A percentile compares a stretch with the other conserved stretches of the same genome.
These are phyloP conservation scores for Setaria italica DNA, from an alignment of 202 grass and related monocot genomes.

Conservation along the genomic window DNA sequence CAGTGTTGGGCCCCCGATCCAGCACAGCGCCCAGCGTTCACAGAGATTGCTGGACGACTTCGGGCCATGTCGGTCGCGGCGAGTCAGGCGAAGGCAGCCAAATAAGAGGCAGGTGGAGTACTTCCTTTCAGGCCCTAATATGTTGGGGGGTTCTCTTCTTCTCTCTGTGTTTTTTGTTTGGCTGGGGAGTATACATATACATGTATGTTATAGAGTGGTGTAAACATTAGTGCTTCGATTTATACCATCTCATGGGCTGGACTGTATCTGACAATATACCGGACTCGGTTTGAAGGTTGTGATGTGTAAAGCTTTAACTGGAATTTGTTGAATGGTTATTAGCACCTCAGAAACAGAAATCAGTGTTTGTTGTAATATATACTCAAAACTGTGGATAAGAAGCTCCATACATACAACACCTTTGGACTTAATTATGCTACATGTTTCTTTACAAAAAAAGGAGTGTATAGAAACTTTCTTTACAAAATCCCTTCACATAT, in stretches of 20 bases:
- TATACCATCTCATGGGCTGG: conserved; percentile 41
- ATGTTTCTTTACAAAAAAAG: background rate
- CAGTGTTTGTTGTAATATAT: conserved; percentile 1
- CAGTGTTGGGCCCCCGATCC: conserved; percentile 94
- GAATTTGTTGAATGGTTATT: conserved; percentile 10
- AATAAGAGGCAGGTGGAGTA: conserved; percentile 36
- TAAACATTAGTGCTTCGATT: conserved; percentile 32
- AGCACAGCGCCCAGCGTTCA: conserved; percentile 74
- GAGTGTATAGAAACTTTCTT: background rate
- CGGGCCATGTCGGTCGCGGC: conserved; percentile 77
- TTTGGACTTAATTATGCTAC: background rate
- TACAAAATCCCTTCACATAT: background rate
- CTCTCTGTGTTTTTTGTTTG: background rate
- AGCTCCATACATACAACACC: background rate
- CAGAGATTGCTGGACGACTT: conserved; percentile 74
- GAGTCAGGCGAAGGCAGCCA: conserved; percentile 44
- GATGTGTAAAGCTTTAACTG: conserved; percentile 28
- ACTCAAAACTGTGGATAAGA: conserved; percentile 33
- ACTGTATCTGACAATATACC: conserved; percentile 7
- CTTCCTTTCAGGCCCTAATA: background rate
- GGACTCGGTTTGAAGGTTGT: conserved; percentile 11
- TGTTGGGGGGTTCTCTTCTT: background rate
- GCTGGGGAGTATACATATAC: conserved; percentile 33
- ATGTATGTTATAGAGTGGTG: conserved; percentile 45
- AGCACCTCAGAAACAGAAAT: conserved; percentile 15